Conservation (phyloP, 1,139 yeast genomes). For the Geotrichum fermentans region DNA sequence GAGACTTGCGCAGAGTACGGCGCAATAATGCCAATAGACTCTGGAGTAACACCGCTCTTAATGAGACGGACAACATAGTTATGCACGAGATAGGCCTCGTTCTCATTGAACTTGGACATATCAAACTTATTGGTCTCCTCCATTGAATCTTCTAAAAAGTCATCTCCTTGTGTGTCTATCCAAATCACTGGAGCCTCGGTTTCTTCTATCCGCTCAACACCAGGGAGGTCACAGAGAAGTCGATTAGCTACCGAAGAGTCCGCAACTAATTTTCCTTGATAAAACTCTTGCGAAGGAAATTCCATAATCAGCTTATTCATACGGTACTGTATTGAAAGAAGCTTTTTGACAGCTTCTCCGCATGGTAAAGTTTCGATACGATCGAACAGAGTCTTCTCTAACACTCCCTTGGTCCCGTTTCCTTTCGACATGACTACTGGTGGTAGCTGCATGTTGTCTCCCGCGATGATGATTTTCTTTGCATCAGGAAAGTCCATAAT, state of each 20-base stretch:
- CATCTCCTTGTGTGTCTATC: constrained; percentile 90
- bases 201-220: constrained; percentile 45
- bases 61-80: constrained; percentile 53
- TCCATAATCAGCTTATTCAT: constrained; percentile 77
- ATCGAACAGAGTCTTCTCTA: constrained; percentile 74
- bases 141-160: constrained; percentile 53
- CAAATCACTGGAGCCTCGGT: constrained; percentile 54
- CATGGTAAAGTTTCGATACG: constrained; percentile 50
- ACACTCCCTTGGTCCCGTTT: constrained; percentile 36
- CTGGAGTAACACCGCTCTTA: constrained; percentile 46
- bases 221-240: constrained; percentile 51
- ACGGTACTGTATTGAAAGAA: constrained; percentile 75
- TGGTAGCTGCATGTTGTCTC: constrained; percentile 80
- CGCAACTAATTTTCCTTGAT: constrained; percentile 60
- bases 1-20: constrained; percentile 88
- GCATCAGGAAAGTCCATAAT: constrained; percentile 60
- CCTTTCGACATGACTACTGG: constrained; percentile 38
- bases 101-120: constrained; percentile 58
- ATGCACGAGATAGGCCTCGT: constrained; percentile 60
- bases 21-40: constrained; percentile 72
- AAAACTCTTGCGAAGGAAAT: constrained; percentile 68
- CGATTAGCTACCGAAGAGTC: constrained; percentile 53
- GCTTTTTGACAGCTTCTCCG: constrained; percentile 49
- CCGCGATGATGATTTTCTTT: constrained; percentile 52
- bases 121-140: constrained; percentile 30